These are phyloP conservation scores for Colletotrichum sp. DNA, from an alignment of 2,329 filamentous ascomycete species.

Conservation along the genomic window DNA sequence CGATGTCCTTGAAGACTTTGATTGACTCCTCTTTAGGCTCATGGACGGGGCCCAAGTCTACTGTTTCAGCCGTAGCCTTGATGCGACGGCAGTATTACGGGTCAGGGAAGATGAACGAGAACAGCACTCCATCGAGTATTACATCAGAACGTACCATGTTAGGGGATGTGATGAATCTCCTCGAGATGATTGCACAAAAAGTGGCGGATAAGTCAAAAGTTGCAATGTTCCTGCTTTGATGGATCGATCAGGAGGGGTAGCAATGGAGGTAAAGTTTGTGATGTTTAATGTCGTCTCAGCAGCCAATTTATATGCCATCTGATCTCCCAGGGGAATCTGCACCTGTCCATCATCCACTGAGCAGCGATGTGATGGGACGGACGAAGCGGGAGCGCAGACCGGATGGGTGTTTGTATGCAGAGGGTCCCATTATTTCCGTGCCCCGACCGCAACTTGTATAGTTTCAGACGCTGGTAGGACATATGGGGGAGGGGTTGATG, in stretches of 20 bases:
- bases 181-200: not conserved
- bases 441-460: not conserved
- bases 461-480: not conserved
- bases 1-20: conserved; percentile 52
- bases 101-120: not conserved
- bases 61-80: conserved; percentile 58
- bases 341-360: not conserved
- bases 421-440: not conserved
- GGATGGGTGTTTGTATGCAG: not conserved
- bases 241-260: not conserved
- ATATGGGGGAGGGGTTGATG: not conserved
- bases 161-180: not conserved
- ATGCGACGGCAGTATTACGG: not conserved
- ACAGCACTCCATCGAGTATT: not conserved
- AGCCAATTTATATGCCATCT: not conserved
- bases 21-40: conserved; percentile 55
- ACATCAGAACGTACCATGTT: not conserved
- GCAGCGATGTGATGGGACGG: not conserved
- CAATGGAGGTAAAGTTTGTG: not conserved
- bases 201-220: not conserved
- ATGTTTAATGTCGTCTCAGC: not conserved
- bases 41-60: conserved; percentile 52
- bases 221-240: not conserved
- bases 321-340: not conserved
- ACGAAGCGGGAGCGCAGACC: not conserved